These are phyloP conservation scores for Lactarius deliciosus DNA, from an alignment of 768 basidiomycete genomes.

Conservation along the genomic window DNA sequence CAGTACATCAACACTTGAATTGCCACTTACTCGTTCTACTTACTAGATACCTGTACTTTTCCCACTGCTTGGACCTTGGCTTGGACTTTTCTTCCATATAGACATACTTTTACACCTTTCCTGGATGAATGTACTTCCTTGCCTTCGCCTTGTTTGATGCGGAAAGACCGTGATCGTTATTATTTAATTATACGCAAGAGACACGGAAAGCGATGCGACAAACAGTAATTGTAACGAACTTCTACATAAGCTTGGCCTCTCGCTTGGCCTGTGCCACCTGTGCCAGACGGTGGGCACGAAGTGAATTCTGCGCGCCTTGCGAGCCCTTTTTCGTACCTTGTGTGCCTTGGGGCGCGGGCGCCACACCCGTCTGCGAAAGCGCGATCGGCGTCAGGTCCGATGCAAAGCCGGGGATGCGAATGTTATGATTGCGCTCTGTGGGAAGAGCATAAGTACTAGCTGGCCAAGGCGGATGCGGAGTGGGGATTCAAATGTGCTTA, in stretches of 20 bases:
- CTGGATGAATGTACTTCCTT: no score
- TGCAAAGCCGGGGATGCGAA: conserved; percentile 43
- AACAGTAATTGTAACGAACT: not conserved
- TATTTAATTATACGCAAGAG: conserved; percentile 18
- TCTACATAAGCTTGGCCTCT: conserved; percentile 48
- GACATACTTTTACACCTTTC: no score
- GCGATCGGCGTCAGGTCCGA: conserved; percentile 89
- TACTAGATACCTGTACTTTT: no score
- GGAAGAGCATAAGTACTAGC: no score
- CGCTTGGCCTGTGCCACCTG: conserved; percentile 79
- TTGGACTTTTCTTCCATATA: no score
- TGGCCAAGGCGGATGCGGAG: not conserved
- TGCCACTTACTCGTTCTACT: no score
- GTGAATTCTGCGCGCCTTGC: conserved; percentile 59
- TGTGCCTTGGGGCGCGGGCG: conserved; percentile 48
- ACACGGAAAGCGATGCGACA: no score
- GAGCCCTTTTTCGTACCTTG: conserved; percentile 57
- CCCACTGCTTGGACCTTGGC: no score
- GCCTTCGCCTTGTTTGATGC: not conserved
- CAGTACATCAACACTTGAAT: no score
- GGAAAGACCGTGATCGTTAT: not conserved
- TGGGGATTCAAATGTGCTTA: conserved; percentile 36
- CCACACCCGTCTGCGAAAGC: conserved; percentile 62
- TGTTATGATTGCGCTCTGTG: no score
- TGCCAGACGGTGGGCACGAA: conserved; percentile 70